These are phyloP conservation scores for Lachancea sp. DNA, from an alignment of 805 yeast genomes.

Conservation along the genomic window DNA sequence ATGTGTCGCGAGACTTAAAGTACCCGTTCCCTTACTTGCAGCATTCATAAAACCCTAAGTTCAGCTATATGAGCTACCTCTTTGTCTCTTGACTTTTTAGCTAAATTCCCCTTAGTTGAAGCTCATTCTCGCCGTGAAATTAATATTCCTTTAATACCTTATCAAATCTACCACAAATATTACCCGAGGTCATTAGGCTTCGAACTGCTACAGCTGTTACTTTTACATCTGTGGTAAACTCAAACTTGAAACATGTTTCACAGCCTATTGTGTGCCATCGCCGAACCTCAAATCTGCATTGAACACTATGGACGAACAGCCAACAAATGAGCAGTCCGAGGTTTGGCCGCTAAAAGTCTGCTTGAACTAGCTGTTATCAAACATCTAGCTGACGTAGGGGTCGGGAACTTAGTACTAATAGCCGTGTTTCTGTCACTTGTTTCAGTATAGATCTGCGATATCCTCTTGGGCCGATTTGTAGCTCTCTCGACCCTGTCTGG, in stretches of 20 bases:
- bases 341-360: background rate
- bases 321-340: background rate
- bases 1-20: constrained; percentile 23
- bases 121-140: too few species aligned
- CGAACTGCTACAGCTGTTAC: background rate
- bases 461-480: constrained; percentile 8
- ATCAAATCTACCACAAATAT: too few species aligned
- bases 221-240: background rate
- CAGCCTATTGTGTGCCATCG: background rate
- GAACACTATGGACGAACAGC: constrained; percentile 1
- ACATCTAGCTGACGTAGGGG: too few species aligned
- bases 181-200: background rate
- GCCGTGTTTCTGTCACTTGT: too few species aligned
- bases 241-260: constrained; percentile 1
- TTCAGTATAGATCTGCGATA: constrained; percentile 12
- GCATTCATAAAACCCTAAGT: background rate
- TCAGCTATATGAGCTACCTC: too few species aligned
- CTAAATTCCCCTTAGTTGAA: too few species aligned
- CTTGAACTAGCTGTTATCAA: too few species aligned
- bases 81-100: too few species aligned
- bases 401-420: too few species aligned
- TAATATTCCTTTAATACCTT: too few species aligned
- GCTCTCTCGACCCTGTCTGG: background rate
- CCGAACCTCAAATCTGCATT: constrained; percentile 2
- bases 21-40: background rate